Percentiles rank a stretch among this genome's conserved stretches.
Conservation (phyloP, 306 rosid genomes). For the Calophaca sinica region DNA sequence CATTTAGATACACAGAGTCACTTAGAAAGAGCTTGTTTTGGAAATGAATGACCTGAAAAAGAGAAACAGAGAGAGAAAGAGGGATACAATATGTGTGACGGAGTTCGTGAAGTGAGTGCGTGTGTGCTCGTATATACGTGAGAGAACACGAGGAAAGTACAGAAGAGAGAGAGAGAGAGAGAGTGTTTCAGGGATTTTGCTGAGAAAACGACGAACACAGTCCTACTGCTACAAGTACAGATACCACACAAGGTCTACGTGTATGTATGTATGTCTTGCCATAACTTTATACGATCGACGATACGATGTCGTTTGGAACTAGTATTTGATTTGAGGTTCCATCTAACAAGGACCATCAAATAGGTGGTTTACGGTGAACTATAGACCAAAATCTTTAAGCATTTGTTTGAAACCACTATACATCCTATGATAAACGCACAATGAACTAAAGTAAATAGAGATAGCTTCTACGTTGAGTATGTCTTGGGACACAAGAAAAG, state of each 20-base stretch:
- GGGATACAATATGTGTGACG: slow-evolving; percentile 39
- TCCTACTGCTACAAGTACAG: neutral
- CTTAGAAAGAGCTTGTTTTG: neutral
- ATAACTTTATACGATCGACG: slow-evolving; percentile 43
- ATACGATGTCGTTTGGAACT: neutral
- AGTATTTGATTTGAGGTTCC: too few species aligned
- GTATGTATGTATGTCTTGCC: neutral
- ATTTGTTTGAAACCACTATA: too few species aligned
- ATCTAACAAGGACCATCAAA: too few species aligned
- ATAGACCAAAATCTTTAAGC: too few species aligned
- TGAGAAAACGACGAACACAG: slow-evolving; percentile 49
- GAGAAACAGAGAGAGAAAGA: neutral
- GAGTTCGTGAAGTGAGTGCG: slow-evolving; percentile 36
- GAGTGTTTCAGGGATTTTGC: slow-evolving; percentile 37
- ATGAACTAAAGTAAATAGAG: too few species aligned
- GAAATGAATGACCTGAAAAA: slow-evolving; percentile 2
- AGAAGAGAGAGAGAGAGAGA: slow-evolving; percentile 37
- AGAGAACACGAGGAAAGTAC: slow-evolving; percentile 50
- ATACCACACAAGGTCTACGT: neutral
- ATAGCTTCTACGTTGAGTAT: too few species aligned
- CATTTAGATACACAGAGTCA: slow-evolving; percentile 45
- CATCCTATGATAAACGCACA: too few species aligned
- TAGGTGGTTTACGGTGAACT: too few species aligned
- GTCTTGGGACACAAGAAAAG: too few species aligned
- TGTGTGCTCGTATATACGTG: slow-evolving; percentile 29